A percentile compares a stretch with the other conserved stretches of the same genome.
These are phyloP conservation scores for Pinus albicaulis DNA, from an alignment of 75 land plant species.

Conservation along the genomic window DNA sequence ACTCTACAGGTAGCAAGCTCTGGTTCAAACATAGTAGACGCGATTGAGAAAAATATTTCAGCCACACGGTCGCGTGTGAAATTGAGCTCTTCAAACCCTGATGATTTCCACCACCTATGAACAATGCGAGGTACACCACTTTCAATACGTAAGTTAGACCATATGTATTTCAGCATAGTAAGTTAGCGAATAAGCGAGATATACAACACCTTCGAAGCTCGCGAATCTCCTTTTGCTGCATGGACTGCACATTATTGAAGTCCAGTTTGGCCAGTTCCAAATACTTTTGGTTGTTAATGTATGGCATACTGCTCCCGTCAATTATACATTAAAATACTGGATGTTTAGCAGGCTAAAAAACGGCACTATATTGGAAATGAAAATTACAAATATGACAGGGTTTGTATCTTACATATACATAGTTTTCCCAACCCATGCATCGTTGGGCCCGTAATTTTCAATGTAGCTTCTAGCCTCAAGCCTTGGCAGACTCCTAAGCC, in stretches of 20 bases:
- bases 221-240: conserved; percentile 31
- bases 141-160: not conserved
- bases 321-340: not conserved
- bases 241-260: conserved; percentile 34
- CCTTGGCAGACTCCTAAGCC: conserved; percentile 20
- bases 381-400: not conserved
- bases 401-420: conserved; percentile 18
- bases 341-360: no score
- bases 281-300: conserved; percentile 31
- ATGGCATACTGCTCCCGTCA: conserved; percentile 32
- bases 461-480: conserved; percentile 29
- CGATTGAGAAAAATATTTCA: conserved; percentile 12
- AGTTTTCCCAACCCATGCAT: conserved; percentile 41
- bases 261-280: conserved; percentile 49
- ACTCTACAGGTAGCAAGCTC: conserved; percentile 4
- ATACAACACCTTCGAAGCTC: not conserved
- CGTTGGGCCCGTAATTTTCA: conserved; percentile 29
- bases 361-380: no score
- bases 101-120: conserved; percentile 17
- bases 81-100: not conserved
- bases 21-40: conserved; percentile 17
- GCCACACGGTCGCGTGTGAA: not conserved
- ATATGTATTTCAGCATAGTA: not conserved
- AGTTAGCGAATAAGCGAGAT: no score
- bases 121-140: not conserved